phyloP scores from a whole-genome alignment of 331 rosid genomes.

The Phaseolus coccineus region DNA sequence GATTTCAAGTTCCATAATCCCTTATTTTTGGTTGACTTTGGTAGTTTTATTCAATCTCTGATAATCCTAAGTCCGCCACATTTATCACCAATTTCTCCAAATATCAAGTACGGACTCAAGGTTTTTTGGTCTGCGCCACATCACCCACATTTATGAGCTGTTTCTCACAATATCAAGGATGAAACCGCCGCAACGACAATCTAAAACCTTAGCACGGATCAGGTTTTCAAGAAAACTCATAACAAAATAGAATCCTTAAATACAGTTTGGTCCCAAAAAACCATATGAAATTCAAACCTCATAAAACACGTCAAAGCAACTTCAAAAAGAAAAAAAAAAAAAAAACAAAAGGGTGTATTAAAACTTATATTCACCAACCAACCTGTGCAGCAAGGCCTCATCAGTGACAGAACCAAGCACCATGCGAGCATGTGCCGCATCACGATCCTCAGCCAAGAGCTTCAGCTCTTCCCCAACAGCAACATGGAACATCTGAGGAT shows the following conservation, averaged over 20 bases:
- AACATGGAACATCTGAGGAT: constrained; percentile 75
- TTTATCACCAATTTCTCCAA: not conserved
- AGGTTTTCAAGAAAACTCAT: constrained; percentile 18
- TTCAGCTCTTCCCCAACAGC: constrained; percentile 77
- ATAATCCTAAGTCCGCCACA: not conserved
- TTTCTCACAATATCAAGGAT: not conserved
- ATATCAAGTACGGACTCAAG: not conserved
- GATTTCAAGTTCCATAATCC: too few species aligned
- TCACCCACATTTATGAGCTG: not conserved
- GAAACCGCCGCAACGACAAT: not conserved
- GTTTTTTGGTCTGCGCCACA: not conserved
- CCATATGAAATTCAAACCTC: not conserved
- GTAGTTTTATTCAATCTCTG: too few species aligned
- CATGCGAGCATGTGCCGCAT: constrained; percentile 68
- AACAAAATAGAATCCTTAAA: not conserved
- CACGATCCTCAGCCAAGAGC: constrained; percentile 73
- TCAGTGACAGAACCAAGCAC: constrained; percentile 52
- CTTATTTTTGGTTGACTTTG: too few species aligned
- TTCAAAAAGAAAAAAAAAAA: not conserved
- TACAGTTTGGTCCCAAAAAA: not conserved
- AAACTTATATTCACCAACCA: constrained; percentile 37
- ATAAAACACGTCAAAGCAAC: not conserved
- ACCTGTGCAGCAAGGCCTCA: constrained; percentile 88
- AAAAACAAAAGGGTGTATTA: not conserved
- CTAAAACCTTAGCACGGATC: not conserved